Base-by-base conservation (phyloP, 352 stramenopile genomes). In the Pythium angustatum region DNA sequence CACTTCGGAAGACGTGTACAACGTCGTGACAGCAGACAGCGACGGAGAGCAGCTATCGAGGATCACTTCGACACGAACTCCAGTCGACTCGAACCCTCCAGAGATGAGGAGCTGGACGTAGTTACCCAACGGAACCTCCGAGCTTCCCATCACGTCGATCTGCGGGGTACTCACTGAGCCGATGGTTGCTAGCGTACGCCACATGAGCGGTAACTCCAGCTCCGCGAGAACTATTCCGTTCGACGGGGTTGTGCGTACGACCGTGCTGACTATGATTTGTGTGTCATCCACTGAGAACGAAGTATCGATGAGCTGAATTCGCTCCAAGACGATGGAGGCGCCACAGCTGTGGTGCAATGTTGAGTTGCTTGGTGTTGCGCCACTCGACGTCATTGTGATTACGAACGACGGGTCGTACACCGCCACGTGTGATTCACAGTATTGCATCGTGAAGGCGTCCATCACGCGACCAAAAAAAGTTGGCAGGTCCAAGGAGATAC, bases 191-290 rank as follows among this genome's bases (percentile, higher is more conserved):
- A 71, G n/a, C n/a, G 62, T 45, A 1, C 14, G 45, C 69, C 66
- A 79, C 17, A 21, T 50, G 7, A 75, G 45, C 10, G 72, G 63
- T 7, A 79, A 28, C n/a, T 47, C 57, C 17, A 71, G 51, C 9
- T 58, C 40, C 11, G 48, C 63, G 24, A 55, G 30, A 34, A 70
- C 36, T 21, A 30, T 15, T 7, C 15, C 24, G n/a, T 28, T n/a
- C 1, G 2, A 38, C 15, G 17, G 10, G 22, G 21, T 36, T 26
- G 45, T 7, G 7, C 27, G 40, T 31, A 66, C 45, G 4, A 33
- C 21, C 5, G 43, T 36, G 27, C 26, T 41, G 21, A 71, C 17
- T 9, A 59, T 14, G 14, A 66, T 10, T 3, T 47, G 17, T 24
- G 41, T 15, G 4, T 53, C 49, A 15, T 1, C 26, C 4, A 3